Base-by-base conservation (phyloP, 495 filamentous ascomycete species). In the Lineolata rhizophorae region DNA sequence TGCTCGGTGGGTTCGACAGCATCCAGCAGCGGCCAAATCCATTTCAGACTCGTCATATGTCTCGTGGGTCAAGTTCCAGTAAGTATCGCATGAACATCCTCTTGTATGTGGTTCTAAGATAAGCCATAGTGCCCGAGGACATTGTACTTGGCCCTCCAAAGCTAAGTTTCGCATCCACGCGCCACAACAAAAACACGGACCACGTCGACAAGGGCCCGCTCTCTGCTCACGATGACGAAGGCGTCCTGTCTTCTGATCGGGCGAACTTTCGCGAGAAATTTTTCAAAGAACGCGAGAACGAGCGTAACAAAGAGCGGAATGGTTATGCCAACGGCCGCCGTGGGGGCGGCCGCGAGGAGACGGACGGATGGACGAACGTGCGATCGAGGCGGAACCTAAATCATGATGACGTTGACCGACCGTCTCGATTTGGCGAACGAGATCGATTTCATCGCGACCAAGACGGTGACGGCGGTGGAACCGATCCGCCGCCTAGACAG, bases 71-170 rank as follows among this genome's bases (percentile, higher is more conserved):
- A n/a, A n/a, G n/a, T n/a, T n/a, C n/a, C n/a, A n/a, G n/a, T n/a
- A n/a, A n/a, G n/a, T n/a, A n/a, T n/a, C n/a, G n/a, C n/a, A n/a
- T n/a, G n/a, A n/a, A n/a, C n/a, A n/a, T n/a, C n/a, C n/a, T n/a
- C n/a, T n/a, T n/a, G n/a, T n/a, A n/a, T n/a, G n/a, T n/a, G n/a
- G n/a, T n/a, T n/a, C n/a, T n/a, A n/a, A n/a, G n/a, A n/a, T n/a
- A n/a, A n/a, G n/a, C n/a, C n/a, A n/a, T n/a, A n/a, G n/a, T n/a
- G n/a, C n/a, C n/a, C n/a, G n/a, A n/a, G n/a, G n/a, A n/a, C n/a
- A n/a, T n/a, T n/a, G 62, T 91, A 39, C 76, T 93, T 24, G 83
- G 81, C 20, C 84, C 84, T 19, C 82, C 84, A 1, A 82, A 83
- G 41, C 80, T 68, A 17, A 69, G 69, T 18, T 93, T 95, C 50